phyloP scores from a whole-genome alignment of 164 flowering plant genomes.

The Annona cherimola region DNA sequence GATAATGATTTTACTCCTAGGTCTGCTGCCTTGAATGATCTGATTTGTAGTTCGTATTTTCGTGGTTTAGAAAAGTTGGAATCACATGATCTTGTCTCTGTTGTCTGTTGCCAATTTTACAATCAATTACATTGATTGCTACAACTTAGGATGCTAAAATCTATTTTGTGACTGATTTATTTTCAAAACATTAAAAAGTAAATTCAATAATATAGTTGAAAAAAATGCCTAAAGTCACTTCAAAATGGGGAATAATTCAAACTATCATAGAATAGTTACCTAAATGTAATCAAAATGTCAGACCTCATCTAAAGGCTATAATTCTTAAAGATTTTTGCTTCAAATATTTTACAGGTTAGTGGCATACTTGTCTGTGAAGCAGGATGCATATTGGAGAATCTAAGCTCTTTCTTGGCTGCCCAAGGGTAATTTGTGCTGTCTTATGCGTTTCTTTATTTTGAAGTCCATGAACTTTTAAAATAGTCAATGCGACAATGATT shows the following conservation, averaged over 20 bases:
- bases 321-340: slow-evolving; percentile 8
- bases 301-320: neutral
- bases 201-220: neutral
- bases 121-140: no score
- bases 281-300: no score
- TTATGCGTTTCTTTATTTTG: neutral
- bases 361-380: slow-evolving; percentile 97
- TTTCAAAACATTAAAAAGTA: neutral
- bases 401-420: slow-evolving; percentile 64
- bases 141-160: no score
- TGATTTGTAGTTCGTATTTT: no score
- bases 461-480: neutral
- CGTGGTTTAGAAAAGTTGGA: neutral
- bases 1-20: no score
- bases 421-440: slow-evolving; percentile 52
- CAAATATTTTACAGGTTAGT: slow-evolving; percentile 53
- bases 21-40: no score
- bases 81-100: neutral
- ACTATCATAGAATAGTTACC: neutral
- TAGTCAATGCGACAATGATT: neutral
- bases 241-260: neutral
- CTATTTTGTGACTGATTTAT: neutral
- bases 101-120: neutral
- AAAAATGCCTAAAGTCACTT: neutral
- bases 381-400: slow-evolving; percentile 93